Evolutionary conservation across 139 green algal genomes (phyloP).

Genomic region (Gonium pectorale): DNA sequence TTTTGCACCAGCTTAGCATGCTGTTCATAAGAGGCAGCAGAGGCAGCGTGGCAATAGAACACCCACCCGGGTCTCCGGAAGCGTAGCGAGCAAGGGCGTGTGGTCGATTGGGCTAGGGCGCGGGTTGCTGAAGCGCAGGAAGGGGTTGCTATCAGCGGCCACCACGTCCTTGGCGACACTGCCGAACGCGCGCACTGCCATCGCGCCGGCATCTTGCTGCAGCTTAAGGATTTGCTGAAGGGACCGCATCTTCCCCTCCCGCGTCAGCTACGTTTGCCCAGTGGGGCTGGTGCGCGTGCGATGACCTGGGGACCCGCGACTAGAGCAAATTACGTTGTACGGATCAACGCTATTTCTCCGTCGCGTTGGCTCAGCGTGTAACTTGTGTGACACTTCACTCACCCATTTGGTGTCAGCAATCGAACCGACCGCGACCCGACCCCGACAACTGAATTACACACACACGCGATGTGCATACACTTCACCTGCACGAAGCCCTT

Average conservation of each 20-base stretch:
- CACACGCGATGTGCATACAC: too few relatives aligned
- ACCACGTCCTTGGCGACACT: slow-evolving; percentile 48
- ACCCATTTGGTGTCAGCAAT: too few relatives aligned
- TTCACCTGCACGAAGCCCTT: too few relatives aligned
- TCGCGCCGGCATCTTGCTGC: slow-evolving; percentile 6
- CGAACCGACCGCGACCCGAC: too few relatives aligned
- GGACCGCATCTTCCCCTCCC: slow-evolving; percentile 34
- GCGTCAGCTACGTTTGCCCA: too few relatives aligned
- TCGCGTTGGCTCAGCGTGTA: too few relatives aligned
- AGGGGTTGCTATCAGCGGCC: slow-evolving; percentile 63
- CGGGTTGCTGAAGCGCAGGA: slow-evolving; percentile 85
- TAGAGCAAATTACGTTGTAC: too few relatives aligned
- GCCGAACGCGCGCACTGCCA: slow-evolving; percentile 36
- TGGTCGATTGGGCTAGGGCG: slow-evolving; percentile 74
- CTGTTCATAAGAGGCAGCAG: neutral
- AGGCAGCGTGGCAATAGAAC: neutral
- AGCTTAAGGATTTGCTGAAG: slow-evolving; percentile 27
- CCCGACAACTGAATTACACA: too few relatives aligned
- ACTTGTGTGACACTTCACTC: too few relatives aligned
- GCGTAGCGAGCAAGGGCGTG: slow-evolving; percentile 70
- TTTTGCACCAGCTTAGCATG: neutral
- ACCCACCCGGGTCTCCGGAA: slow-evolving; percentile 90
- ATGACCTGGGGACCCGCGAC: too few relatives aligned
- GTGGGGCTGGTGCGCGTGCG: too few relatives aligned
- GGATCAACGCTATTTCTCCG: too few relatives aligned